Evolutionary conservation across 176 grass and related monocot species (phyloP).

Genomic region (Phoenix dactylifera): DNA sequence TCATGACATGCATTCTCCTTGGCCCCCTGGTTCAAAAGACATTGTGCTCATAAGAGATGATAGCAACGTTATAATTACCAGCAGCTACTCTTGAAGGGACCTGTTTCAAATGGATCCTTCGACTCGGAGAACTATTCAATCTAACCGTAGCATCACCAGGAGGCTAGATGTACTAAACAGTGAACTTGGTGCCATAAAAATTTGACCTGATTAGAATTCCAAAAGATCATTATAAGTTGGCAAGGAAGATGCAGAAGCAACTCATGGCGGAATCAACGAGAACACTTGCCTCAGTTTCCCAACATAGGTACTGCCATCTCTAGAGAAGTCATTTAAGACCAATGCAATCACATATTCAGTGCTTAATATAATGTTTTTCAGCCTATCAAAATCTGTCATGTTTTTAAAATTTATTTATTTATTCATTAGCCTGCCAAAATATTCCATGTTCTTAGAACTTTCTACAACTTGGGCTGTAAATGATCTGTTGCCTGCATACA

Average conservation of each 20-base stretch:
- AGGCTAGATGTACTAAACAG: constrained; percentile 74
- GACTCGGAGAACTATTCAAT: constrained; percentile 42
- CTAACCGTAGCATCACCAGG: constrained; percentile 38
- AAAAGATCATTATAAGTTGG: constrained; percentile 8
- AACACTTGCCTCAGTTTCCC: constrained; percentile 80
- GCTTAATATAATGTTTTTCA: not conserved
- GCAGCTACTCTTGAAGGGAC: constrained; percentile 76
- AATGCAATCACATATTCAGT: constrained; percentile 81
- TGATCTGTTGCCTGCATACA: no score
- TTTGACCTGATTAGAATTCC: constrained; percentile 53
- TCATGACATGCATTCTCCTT: constrained; percentile 83
- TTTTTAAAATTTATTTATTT: no score
- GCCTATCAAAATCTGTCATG: no score
- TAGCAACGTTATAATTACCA: constrained; percentile 69
- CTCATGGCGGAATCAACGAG: not conserved
- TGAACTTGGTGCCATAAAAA: constrained; percentile 97
- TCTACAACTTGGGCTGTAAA: no score
- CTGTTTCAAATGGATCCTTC: constrained; percentile 70
- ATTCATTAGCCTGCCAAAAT: no score
- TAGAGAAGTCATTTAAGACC: constrained; percentile 67
- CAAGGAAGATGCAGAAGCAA: not conserved
- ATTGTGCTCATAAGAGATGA: constrained; percentile 71
- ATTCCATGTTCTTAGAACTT: no score
- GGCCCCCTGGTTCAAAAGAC: constrained; percentile 82
- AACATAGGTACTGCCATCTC: constrained; percentile 75